These are phyloP conservation scores for Ophiostoma himal-ulmi DNA, from an alignment of 2,329 filamentous ascomycete species.

Conservation along the genomic window DNA sequence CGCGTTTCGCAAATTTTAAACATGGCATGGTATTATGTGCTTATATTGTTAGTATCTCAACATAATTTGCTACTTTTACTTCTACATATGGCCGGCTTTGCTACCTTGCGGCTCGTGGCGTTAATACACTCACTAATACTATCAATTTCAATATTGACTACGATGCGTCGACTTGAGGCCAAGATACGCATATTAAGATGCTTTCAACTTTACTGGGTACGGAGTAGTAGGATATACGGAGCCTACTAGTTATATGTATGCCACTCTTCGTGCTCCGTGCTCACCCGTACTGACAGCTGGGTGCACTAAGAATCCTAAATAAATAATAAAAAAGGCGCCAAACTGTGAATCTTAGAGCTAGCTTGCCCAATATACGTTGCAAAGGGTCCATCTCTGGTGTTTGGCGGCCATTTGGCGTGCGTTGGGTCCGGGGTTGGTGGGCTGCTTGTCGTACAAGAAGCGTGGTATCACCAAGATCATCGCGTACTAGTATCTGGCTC, in stretches of 20 bases:
- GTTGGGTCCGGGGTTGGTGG: conserved; percentile 7
- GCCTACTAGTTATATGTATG: conserved; percentile 3
- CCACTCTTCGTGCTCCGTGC: conserved; percentile 7
- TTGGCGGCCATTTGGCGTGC: conserved; percentile 1
- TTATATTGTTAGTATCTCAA: too few species aligned
- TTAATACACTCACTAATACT: conserved; percentile 2
- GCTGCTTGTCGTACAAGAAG: neutral
- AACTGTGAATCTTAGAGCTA: conserved; percentile 1
- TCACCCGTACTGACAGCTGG: conserved; percentile 4
- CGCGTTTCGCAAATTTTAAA: too few species aligned
- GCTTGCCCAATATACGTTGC: neutral
- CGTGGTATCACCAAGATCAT: conserved; percentile 11
- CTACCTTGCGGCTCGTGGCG: conserved; percentile 5
- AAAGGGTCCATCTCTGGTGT: conserved; percentile 6
- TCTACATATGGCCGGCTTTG: neutral
- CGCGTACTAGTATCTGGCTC: neutral
- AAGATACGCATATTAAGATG: conserved; percentile 1
- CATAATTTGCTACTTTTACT: neutral
- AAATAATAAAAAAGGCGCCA: neutral
- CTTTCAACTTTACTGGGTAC: conserved; percentile 3
- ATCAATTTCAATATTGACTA: neutral
- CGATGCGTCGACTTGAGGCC: neutral
- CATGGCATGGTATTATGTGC: too few species aligned
- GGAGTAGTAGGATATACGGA: conserved; percentile 10
- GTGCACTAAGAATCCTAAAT: conserved; percentile 1